phyloP scores from a whole-genome alignment of 352 stramenopile genomes.

The Phytophthora sojae region DNA sequence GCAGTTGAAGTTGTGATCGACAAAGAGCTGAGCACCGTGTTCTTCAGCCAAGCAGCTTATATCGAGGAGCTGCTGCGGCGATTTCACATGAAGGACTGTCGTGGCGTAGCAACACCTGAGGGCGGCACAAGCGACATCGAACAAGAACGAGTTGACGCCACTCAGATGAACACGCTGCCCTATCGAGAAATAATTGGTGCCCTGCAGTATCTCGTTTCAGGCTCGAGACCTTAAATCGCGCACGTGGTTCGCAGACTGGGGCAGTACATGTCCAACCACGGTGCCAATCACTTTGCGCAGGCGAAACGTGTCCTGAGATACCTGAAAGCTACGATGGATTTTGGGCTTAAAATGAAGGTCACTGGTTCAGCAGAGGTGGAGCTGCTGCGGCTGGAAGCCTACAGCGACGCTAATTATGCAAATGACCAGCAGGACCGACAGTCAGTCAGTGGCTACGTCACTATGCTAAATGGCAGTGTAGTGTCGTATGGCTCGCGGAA shows the following conservation, averaged over 20 bases:
- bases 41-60: neutral
- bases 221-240: too few species aligned
- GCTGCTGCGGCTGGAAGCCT: too few species aligned
- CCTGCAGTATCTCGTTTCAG: neutral
- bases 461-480: constrained; percentile 9
- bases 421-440: neutral
- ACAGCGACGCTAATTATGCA: too few species aligned
- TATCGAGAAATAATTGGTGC: neutral
- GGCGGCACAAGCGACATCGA: neutral
- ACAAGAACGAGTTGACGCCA: neutral
- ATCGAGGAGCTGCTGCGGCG: neutral
- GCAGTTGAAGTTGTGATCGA: neutral
- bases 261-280: too few species aligned
- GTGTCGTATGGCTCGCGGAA: constrained; percentile 5
- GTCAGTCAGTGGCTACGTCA: constrained; percentile 7
- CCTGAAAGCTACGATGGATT: too few species aligned
- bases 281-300: too few species aligned
- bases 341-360: too few species aligned
- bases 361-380: too few species aligned
- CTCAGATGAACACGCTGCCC: neutral
- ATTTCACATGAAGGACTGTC: neutral
- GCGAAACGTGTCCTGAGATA: too few species aligned
- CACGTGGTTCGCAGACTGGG: too few species aligned
- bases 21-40: neutral
- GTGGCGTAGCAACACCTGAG: neutral